These are phyloP conservation scores for Dothidotthia symphoricarpi DNA, from an alignment of 2,329 filamentous ascomycete genomes.

Conservation along the genomic window DNA sequence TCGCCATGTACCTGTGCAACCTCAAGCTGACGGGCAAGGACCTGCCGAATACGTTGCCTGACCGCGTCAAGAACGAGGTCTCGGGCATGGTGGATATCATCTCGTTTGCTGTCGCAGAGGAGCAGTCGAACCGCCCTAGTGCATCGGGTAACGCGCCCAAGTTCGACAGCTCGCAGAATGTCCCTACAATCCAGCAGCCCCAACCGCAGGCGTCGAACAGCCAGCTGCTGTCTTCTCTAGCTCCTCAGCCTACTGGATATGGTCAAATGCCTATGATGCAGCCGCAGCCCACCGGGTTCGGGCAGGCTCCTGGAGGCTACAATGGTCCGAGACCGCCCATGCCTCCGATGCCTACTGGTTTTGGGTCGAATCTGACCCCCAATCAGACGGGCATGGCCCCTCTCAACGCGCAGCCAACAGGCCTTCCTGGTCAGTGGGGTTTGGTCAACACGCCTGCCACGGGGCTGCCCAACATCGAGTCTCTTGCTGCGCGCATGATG, in stretches of 20 bases:
- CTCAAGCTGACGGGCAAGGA: conserved; percentile 83
- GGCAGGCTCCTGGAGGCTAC: conserved; percentile 76
- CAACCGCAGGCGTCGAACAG: conserved; percentile 68
- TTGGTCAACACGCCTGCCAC: conserved; percentile 89
- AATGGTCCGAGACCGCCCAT: conserved; percentile 76
- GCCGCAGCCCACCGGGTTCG: conserved; percentile 52
- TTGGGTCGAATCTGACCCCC: conserved; percentile 53
- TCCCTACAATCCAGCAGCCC: conserved; percentile 51
- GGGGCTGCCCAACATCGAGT: conserved; percentile 90
- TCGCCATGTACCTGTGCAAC: conserved; percentile 99
- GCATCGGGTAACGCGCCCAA: conserved; percentile 66
- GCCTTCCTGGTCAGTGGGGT: conserved; percentile 94
- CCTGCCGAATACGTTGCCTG: conserved; percentile 71
- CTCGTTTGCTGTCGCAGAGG: conserved; percentile 85
- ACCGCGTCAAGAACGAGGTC: conserved; percentile 90
- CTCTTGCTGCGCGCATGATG: conserved; percentile 93
- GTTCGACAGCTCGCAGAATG: conserved; percentile 56
- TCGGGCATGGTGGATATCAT: conserved; percentile 99
- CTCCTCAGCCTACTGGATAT: conserved; percentile 54
- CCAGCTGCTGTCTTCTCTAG: conserved; percentile 58
- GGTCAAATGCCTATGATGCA: conserved; percentile 61
- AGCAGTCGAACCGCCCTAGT: conserved; percentile 53
- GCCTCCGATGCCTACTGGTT: conserved; percentile 69
- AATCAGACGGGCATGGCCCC: conserved; percentile 62
- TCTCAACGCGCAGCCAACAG: conserved; percentile 91